phyloP scores from a whole-genome alignment of 441 rosid species.

The Adansonia gregorii region DNA sequence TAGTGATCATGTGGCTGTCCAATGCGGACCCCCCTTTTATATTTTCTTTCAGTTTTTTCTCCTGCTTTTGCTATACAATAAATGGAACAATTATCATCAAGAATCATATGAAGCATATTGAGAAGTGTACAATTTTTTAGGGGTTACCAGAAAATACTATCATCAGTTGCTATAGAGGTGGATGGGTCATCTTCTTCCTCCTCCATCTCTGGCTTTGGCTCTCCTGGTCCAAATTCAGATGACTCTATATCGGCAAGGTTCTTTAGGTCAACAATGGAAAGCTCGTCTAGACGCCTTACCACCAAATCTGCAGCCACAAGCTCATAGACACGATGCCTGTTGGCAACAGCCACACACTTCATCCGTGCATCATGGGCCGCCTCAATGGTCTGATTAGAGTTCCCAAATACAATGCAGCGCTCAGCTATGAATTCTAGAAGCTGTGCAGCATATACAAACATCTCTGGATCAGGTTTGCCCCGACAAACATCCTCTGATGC shows the following conservation, averaged over 20 bases:
- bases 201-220: constrained; percentile 73
- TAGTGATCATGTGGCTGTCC: constrained; percentile 39
- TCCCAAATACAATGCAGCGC: constrained; percentile 93
- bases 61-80: constrained; percentile 23
- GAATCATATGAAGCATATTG: constrained; percentile 36
- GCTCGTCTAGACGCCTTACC: constrained; percentile 77
- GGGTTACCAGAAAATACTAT: constrained; percentile 63
- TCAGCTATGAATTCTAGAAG: constrained; percentile 84
- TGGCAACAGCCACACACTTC: constrained; percentile 97
- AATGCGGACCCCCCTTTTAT: constrained; percentile 40
- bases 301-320: constrained; percentile 94
- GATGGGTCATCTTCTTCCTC: constrained; percentile 51
- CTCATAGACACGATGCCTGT: constrained; percentile 87
- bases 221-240: constrained; percentile 59
- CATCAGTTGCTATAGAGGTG: constrained; percentile 59
- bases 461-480: constrained; percentile 97
- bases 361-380: constrained; percentile 94
- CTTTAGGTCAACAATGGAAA: constrained; percentile 87
- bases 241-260: constrained; percentile 82
- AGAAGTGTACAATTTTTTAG: constrained; percentile 55
- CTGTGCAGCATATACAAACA: constrained; percentile 89
- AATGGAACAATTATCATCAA: constrained; percentile 30
- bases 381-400: constrained; percentile 87
- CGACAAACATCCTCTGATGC: constrained; percentile 90
- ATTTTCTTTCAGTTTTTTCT: constrained; percentile 8